Conservation (phyloP, 1,284 basidiomycete species). For the Cerrena zonata region DNA sequence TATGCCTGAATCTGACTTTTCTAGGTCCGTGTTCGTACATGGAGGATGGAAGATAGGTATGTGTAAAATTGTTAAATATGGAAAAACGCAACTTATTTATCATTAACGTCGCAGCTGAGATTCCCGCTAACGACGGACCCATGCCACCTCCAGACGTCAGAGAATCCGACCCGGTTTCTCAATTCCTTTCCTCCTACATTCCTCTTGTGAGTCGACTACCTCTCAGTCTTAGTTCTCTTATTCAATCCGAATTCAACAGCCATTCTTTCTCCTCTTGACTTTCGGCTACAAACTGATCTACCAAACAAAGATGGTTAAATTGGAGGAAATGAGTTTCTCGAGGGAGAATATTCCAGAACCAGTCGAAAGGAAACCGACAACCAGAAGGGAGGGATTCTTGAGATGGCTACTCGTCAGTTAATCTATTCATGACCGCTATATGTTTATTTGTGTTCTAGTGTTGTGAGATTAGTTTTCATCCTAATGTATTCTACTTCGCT, state of each 20-base stretch:
- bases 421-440: too few relatives aligned
- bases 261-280: slow-evolving; percentile 25
- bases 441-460: background rate
- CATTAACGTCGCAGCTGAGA: too few relatives aligned
- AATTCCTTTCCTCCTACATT: slow-evolving; percentile 25
- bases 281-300: slow-evolving; percentile 29
- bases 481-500: slow-evolving; percentile 47
- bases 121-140: too few relatives aligned
- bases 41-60: slow-evolving; percentile 24
- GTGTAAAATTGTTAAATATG: slow-evolving; percentile 1
- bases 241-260: slow-evolving; percentile 15
- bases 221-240: background rate
- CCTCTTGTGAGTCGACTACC: slow-evolving; percentile 20
- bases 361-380: slow-evolving; percentile 2
- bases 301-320: slow-evolving; percentile 23
- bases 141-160: slow-evolving; percentile 8
- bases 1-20: background rate
- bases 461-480: slow-evolving; percentile 27
- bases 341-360: slow-evolving; percentile 13
- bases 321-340: slow-evolving; percentile 25
- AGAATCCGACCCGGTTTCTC: slow-evolving; percentile 15
- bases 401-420: slow-evolving; percentile 3
- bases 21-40: slow-evolving; percentile 22
- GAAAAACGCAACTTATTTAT: too few relatives aligned
- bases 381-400: slow-evolving; percentile 27